Evolutionary conservation across 768 basidiomycete species (phyloP).

Genomic region (Mycena pura): DNA sequence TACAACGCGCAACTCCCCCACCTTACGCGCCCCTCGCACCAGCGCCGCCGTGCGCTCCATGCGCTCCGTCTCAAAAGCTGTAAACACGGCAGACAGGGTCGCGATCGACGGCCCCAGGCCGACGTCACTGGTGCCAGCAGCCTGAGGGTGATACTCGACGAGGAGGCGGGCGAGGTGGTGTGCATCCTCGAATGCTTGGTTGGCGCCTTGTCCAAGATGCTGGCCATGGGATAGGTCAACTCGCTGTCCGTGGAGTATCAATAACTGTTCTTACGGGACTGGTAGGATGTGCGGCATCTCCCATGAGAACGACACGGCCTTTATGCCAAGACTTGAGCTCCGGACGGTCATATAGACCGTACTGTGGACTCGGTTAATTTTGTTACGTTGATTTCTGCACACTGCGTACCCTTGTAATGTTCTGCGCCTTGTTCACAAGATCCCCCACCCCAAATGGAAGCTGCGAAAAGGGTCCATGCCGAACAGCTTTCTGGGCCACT

Average conservation of each 20-base stretch:
- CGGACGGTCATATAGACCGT: conserved; percentile 50
- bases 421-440: conserved; percentile 19
- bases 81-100: conserved; percentile 37
- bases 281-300: conserved; percentile 53
- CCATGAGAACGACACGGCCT: conserved; percentile 47
- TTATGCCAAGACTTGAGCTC: conserved; percentile 47
- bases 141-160: conserved; percentile 35
- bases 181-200: conserved; percentile 51
- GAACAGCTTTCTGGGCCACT: conserved; percentile 22
- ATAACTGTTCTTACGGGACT: too few species aligned
- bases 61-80: conserved; percentile 40
- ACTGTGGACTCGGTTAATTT: conserved; percentile 38
- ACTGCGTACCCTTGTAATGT: conserved; percentile 29
- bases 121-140: conserved; percentile 13
- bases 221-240: conserved; percentile 15
- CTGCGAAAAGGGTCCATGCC: conserved; percentile 12
- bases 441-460: conserved; percentile 25
- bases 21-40: conserved; percentile 40
- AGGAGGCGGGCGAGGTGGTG: conserved; percentile 43
- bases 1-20: conserved; percentile 43
- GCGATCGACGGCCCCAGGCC: conserved; percentile 34
- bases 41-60: conserved; percentile 41
- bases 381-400: neutral
- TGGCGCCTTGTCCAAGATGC: conserved; percentile 54
- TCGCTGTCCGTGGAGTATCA: neutral